Evolutionary conservation across 2,329 filamentous ascomycete species (phyloP).

Genomic region (Botrytis deweyae): DNA sequence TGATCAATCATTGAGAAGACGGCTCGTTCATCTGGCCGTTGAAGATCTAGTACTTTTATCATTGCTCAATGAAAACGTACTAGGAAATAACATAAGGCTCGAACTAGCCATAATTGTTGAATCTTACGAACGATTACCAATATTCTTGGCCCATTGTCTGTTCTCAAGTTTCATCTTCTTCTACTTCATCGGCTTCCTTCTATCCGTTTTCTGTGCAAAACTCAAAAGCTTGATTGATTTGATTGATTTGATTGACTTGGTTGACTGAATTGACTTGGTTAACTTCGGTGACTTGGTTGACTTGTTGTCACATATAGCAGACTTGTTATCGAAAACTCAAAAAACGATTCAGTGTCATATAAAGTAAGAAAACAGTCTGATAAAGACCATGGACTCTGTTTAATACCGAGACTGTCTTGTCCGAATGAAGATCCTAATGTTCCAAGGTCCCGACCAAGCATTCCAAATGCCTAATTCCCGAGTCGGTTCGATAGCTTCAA

Average conservation of each 20-base stretch:
- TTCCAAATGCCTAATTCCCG: background rate
- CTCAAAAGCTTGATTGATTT: background rate
- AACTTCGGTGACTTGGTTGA: background rate
- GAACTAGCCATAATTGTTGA: constrained; percentile 9
- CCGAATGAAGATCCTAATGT: background rate
- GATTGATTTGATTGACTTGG: background rate
- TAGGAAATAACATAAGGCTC: background rate
- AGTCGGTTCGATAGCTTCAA: background rate
- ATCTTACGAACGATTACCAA: constrained; percentile 5
- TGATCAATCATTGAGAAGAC: background rate
- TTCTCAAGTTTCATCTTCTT: constrained; percentile 19
- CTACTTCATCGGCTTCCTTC: background rate
- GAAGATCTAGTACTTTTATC: background rate
- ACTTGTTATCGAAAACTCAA: background rate
- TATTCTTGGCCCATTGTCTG: background rate
- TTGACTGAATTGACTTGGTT: background rate
- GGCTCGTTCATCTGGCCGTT: constrained; percentile 1
- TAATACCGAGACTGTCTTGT: background rate
- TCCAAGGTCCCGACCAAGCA: background rate
- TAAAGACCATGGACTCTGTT: background rate
- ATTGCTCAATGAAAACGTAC: no score
- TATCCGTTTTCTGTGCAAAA: constrained; percentile 1
- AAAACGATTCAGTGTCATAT: background rate
- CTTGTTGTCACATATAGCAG: background rate
- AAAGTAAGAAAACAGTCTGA: background rate